Evolutionary conservation across 176 grass and related monocot species (phyloP), one percentile per base, ranked within the genome.

Genomic region (Bolboschoenus planiculmis): DNA sequence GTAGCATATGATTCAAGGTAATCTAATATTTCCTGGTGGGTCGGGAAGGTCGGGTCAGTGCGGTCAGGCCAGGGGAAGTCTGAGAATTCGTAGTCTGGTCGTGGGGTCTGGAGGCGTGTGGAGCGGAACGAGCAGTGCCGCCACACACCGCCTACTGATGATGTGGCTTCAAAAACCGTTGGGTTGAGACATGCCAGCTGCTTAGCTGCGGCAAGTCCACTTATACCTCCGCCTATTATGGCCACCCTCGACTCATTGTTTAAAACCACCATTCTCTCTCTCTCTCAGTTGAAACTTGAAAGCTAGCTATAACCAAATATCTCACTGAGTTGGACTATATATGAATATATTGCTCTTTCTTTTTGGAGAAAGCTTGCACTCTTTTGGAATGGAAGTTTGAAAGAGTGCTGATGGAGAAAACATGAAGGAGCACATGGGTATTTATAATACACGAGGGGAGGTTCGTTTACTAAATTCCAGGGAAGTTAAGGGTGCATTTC

Each of bases 21-120:
- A 2, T 99, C 92, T 4, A 95, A 4, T 83, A 99, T 95, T 88
- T 99, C 96, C 23, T 16, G 5, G 87, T 91, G 82, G 13, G 92
- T 93, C 0, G 96, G 96, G 87, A 99, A 99, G 1, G 91, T 60
- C 1, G 96, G 90, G 87, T 99, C 96, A 5, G 82, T 85, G 77
- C 92, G 88, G 90, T 93, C 86, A 43, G 20, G 58, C 96, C 96
- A 98, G 40, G 85, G 81, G 85, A 88, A 84, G 86, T 95, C 96
- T 50, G 96, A 95, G 90, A 98, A 98, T 84, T 98, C 96, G 82
- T 95, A 98, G 96, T 95, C 91, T 1, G 79, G 86, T 4, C 96
- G 89, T 4, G 96, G 92, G 15, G 96, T 98, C 84, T 98, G 96
- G 61, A 95, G 92, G 58, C 96, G 40, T 23, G 96, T 98, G 11